Conservation (phyloP, 2,329 filamentous ascomycete species). For the Aureobasidium sp. region DNA sequence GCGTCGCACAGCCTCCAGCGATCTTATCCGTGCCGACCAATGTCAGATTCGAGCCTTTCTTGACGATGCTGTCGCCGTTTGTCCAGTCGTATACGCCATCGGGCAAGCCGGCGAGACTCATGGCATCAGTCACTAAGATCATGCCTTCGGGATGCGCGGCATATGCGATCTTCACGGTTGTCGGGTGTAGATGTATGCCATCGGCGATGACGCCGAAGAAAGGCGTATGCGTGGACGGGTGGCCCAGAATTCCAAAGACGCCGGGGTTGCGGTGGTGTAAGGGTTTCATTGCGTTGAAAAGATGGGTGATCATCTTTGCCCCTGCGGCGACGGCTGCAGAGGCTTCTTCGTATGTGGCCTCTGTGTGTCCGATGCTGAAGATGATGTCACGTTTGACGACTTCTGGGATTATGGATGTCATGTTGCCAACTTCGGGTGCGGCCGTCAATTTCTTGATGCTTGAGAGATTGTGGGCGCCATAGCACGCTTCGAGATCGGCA, state of each 20-base stretch:
- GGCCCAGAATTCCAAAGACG: constrained; percentile 75
- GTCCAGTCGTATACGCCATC: constrained; percentile 84
- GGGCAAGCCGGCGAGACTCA: constrained; percentile 76
- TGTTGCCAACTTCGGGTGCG: constrained; percentile 71
- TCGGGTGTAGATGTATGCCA: constrained; percentile 83
- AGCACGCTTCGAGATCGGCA: constrained; percentile 60
- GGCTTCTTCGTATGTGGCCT: constrained; percentile 79
- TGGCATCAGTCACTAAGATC: constrained; percentile 86
- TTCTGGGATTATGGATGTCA: constrained; percentile 61
- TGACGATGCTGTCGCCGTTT: constrained; percentile 61
- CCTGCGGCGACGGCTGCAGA: constrained; percentile 64
- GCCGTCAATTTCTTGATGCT: constrained; percentile 75
- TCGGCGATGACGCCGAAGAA: constrained; percentile 88
- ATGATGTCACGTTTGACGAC: constrained; percentile 61
- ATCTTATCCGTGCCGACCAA: constrained; percentile 74
- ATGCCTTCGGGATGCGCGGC: constrained; percentile 78
- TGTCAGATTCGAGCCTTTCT: constrained; percentile 64
- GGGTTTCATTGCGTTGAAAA: constrained; percentile 91
- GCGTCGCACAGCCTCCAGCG: constrained; percentile 51
- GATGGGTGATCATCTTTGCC: constrained; percentile 82
- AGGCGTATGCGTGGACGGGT: constrained; percentile 39
- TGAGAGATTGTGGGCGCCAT: constrained; percentile 63
- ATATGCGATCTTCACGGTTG: constrained; percentile 82
- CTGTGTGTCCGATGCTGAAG: constrained; percentile 78
- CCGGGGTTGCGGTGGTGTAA: constrained; percentile 87